A percentile compares a stretch with the other conserved stretches of the same genome.
Conservation (phyloP, 1,284 basidiomycete species). For the Melampsora abietis-canadensis region DNA sequence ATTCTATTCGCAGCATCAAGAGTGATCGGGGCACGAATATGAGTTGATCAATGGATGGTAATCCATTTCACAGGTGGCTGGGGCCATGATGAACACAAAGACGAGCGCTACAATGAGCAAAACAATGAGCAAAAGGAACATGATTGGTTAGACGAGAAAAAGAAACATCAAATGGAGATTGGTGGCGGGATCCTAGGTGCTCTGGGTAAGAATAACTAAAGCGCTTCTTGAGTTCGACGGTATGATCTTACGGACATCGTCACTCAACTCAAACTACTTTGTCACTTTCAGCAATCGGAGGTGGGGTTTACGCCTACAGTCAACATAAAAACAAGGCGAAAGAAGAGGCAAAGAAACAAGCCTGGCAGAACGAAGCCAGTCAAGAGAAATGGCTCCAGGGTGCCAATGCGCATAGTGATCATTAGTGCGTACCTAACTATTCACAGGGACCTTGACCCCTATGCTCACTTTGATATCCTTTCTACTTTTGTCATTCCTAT, state of each 20-base stretch:
- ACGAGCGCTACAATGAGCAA: conserved; percentile 6
- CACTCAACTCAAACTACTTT: not conserved
- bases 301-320: conserved; percentile 33
- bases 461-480: not conserved
- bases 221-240: not conserved
- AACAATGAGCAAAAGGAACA: conserved; percentile 7
- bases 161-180: conserved; percentile 33
- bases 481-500: too few relatives aligned
- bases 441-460: not conserved
- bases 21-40: too few relatives aligned
- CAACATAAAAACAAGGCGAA: conserved; percentile 30
- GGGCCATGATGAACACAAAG: conserved; percentile 23
- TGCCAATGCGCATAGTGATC: conserved; percentile 26
- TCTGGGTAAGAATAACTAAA: conserved; percentile 5
- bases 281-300: conserved; percentile 13
- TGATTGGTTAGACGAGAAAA: conserved; percentile 32
- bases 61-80: conserved; percentile 4
- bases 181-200: conserved; percentile 33
- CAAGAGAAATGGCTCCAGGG: conserved; percentile 39
- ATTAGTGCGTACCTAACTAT: conserved; percentile 19
- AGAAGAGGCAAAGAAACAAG: conserved; percentile 36
- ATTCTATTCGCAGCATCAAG: not conserved
- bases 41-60: too few relatives aligned
- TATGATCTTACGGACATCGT: not conserved
- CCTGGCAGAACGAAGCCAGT: conserved; percentile 33